Conservation (phyloP, 306 rosid genomes). For the Acmispon strigosus region DNA sequence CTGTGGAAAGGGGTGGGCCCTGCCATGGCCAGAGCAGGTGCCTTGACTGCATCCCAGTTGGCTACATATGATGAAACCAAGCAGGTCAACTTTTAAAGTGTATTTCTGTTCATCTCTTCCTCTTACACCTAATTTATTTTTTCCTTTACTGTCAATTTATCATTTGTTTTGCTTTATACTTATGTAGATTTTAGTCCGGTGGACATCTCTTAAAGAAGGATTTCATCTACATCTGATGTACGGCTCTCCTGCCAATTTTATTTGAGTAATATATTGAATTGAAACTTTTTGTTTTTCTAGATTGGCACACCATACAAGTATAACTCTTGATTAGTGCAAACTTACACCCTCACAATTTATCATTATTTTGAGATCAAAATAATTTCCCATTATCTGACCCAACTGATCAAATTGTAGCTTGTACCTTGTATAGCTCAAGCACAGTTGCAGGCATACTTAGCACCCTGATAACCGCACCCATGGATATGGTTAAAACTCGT, state of each 20-base stretch:
- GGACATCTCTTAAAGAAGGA: slow-evolving; percentile 78
- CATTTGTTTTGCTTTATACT: slow-evolving; percentile 16
- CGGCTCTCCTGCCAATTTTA: slow-evolving; percentile 17
- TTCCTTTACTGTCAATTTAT: background rate
- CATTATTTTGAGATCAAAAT: background rate
- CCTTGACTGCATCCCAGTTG: slow-evolving; percentile 89
- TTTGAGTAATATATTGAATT: slow-evolving; percentile 1
- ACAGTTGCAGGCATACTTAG: slow-evolving; percentile 64
- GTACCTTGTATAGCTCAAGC: slow-evolving; percentile 65
- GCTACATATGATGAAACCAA: slow-evolving; percentile 93
- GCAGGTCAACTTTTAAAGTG: slow-evolving; percentile 60
- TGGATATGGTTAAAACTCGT: slow-evolving; percentile 95
- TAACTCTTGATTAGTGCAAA: background rate
- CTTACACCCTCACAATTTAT: background rate
- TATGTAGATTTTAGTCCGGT: slow-evolving; percentile 59
- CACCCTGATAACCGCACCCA: slow-evolving; percentile 78
- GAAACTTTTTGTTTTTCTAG: background rate
- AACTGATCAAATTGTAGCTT: slow-evolving; percentile 22
- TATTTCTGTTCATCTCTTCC: background rate
- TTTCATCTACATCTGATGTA: slow-evolving; percentile 73
- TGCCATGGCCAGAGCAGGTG: slow-evolving; percentile 93
- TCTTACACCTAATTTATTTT: background rate
- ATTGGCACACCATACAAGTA: background rate
- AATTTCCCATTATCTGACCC: slow-evolving; percentile 3
- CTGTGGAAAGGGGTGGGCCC: slow-evolving; percentile 96